These are phyloP conservation scores for Colletotrichum sidae DNA, from an alignment of 2,329 filamentous ascomycete genomes.

Conservation along the genomic window DNA sequence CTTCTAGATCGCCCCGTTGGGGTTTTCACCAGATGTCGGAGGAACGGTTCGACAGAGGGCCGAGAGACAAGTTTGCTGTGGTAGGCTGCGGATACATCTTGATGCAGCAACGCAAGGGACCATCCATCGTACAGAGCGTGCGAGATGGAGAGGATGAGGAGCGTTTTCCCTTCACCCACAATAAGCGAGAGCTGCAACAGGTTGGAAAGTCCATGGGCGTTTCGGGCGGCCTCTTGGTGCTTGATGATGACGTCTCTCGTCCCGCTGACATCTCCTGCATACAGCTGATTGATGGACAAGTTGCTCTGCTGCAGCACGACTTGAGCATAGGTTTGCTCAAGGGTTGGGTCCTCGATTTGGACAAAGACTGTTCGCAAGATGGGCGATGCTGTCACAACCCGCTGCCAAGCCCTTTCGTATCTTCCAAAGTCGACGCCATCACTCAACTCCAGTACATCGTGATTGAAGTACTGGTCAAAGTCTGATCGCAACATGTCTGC, in stretches of 20 bases:
- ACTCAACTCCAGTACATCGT: constrained; percentile 77
- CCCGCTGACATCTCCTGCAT: constrained; percentile 46
- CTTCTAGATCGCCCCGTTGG: constrained; percentile 46
- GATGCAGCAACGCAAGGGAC: constrained; percentile 81
- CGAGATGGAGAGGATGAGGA: constrained; percentile 76
- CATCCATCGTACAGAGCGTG: constrained; percentile 93
- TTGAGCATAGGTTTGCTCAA: constrained; percentile 65
- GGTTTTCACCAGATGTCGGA: constrained; percentile 65
- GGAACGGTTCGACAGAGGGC: constrained; percentile 61
- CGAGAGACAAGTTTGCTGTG: constrained; percentile 53
- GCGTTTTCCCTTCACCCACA: constrained; percentile 47
- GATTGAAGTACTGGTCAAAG: constrained; percentile 85
- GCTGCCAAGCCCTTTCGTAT: constrained; percentile 71
- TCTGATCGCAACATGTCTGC: constrained; percentile 82
- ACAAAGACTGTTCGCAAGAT: constrained; percentile 83
- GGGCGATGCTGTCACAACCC: constrained; percentile 69
- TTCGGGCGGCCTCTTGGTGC: constrained; percentile 51
- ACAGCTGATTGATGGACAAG: constrained; percentile 39
- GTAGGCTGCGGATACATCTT: constrained; percentile 77
- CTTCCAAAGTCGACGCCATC: constrained; percentile 63
- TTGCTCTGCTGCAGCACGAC: constrained; percentile 49
- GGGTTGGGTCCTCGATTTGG: constrained; percentile 69
- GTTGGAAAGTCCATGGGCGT: constrained; percentile 47
- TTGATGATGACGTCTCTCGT: constrained; percentile 50
- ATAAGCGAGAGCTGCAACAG: constrained; percentile 64